Percentiles rank a stretch among this genome's conserved stretches.
phyloP scores from a whole-genome alignment of 2,329 filamentous ascomycete genomes.

The Sclerotinia sclerotiorum region DNA sequence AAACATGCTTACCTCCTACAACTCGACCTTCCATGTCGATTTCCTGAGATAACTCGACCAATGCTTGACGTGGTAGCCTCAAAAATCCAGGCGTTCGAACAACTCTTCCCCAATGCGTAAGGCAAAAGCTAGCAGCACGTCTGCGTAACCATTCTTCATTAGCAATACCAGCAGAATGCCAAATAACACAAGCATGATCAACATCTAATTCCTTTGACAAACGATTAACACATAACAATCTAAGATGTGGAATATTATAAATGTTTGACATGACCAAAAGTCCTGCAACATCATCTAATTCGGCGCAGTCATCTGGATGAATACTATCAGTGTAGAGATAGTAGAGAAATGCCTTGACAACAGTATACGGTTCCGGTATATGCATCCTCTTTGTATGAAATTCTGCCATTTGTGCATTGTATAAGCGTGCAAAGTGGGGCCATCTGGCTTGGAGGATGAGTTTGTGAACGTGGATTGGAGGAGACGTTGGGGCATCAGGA shows the following conservation, averaged over 20 bases:
- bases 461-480: constrained; percentile 90
- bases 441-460: constrained; percentile 92
- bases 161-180: constrained; percentile 88
- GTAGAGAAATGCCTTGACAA: constrained; percentile 91
- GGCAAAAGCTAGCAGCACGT: constrained; percentile 81
- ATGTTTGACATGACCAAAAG: constrained; percentile 97
- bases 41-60: constrained; percentile 91
- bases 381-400: constrained; percentile 98
- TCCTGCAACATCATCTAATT: constrained; percentile 84
- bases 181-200: constrained; percentile 91
- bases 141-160: constrained; percentile 92
- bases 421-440: constrained; percentile 93
- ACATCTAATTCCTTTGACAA: constrained; percentile 89
- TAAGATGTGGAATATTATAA: constrained; percentile 93
- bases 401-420: constrained; percentile 92
- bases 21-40: constrained; percentile 92
- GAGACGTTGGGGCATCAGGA: constrained; percentile 65
- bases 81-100: constrained; percentile 88
- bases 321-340: constrained; percentile 98
- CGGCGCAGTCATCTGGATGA: constrained; percentile 54
- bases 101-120: constrained; percentile 92
- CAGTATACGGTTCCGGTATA: constrained; percentile 91
- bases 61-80: constrained; percentile 70
- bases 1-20: constrained; percentile 75
- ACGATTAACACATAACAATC: constrained; percentile 86